Evolutionary conservation across 2,329 filamentous ascomycete genomes (phyloP), one percentile per base, ranked within the genome.

Genomic region (Aureobasidium namibiae): DNA sequence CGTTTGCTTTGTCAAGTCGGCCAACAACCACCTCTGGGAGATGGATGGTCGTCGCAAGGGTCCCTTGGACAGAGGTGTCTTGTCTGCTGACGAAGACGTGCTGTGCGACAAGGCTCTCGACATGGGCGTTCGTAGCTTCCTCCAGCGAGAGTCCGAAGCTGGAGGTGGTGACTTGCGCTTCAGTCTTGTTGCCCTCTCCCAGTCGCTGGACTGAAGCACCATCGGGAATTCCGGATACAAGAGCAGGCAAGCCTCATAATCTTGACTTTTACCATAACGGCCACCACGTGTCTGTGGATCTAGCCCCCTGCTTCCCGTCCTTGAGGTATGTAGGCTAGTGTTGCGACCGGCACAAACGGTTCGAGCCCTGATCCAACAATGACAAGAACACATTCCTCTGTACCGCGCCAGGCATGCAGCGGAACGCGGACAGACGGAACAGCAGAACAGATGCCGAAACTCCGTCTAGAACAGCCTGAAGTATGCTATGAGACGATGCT

Each of bases 1-100:
- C 71, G 92, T 97, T 48, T 94, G 90, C 69, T 99, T 97, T 73
- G 88, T 94, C 56, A 94, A 92, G 77, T 82, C 80, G 2, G 75
- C 74, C 54, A 86, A 86, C 59, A 81, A 81, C 7, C 71, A 75
- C 50, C 77, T 95, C 42, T 95, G 88, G 84, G 90, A 95, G 75
- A 73, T 95, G 67, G 90, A 95, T 73, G 90, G 90, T 1, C 73
- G 80, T 23, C 78, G 87, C 50, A 87, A 86, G 66, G 89, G 89
- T 0, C 89, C 89, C 0, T 73, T 92, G 46, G 82, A 90, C 64
- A 78, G 89, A 14, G 78, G 78, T 10, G 61, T 61, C 46, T 66
- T 80, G 23, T 65, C 61, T 23, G 66, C 67, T 4, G 76, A 74
- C 5, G 76, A 80, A 34, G 78, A 80, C 67, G 76, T 80, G 59